Percentiles rank a stretch among this genome's conserved stretches.
These are phyloP conservation scores for Gossypium thurberi DNA, from an alignment of 345 rosid species.

Conservation along the genomic window DNA sequence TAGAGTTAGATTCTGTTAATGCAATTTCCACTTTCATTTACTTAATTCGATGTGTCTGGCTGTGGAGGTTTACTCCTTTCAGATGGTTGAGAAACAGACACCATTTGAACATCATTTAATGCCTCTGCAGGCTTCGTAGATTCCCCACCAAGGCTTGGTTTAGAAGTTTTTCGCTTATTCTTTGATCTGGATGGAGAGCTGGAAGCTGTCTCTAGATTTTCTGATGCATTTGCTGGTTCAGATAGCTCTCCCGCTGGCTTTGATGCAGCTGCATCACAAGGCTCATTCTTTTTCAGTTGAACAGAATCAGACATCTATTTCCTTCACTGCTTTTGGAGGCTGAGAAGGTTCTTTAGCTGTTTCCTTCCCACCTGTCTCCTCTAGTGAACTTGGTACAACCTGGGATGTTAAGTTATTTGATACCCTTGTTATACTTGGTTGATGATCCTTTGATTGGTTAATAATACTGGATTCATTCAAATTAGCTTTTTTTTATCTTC, in stretches of 20 bases:
- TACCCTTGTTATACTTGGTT: slow-evolving; percentile 17
- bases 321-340: slow-evolving; percentile 30
- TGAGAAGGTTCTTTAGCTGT: slow-evolving; percentile 28
- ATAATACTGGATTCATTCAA: slow-evolving; percentile 29
- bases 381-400: slow-evolving; percentile 23
- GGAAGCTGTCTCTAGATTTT: slow-evolving; percentile 17
- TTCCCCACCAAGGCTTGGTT: slow-evolving; percentile 4
- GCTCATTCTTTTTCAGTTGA: slow-evolving; percentile 34
- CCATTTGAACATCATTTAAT: slow-evolving; percentile 3
- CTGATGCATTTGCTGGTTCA: slow-evolving; percentile 18
- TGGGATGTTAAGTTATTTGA: slow-evolving; percentile 19
- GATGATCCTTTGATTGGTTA: slow-evolving; percentile 21
- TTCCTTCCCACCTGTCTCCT: slow-evolving; percentile 30
- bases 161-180: slow-evolving; percentile 12
- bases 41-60: slow-evolving; percentile 9
- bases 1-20: not conserved
- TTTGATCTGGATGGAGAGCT: slow-evolving; percentile 3
- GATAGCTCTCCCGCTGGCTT: slow-evolving; percentile 28
- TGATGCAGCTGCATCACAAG: slow-evolving; percentile 26
- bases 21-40: slow-evolving; percentile 3
- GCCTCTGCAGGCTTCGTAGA: slow-evolving; percentile 1
- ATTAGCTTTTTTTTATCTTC: slow-evolving; percentile 26
- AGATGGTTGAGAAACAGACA: slow-evolving; percentile 20
- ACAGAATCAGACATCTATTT: slow-evolving; percentile 30
- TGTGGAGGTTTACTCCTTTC: slow-evolving; percentile 20